Evolutionary conservation across 2,329 filamentous ascomycete species (phyloP), one percentile per base, ranked within the genome.

Genomic region (Ambrosiella beaveri): DNA sequence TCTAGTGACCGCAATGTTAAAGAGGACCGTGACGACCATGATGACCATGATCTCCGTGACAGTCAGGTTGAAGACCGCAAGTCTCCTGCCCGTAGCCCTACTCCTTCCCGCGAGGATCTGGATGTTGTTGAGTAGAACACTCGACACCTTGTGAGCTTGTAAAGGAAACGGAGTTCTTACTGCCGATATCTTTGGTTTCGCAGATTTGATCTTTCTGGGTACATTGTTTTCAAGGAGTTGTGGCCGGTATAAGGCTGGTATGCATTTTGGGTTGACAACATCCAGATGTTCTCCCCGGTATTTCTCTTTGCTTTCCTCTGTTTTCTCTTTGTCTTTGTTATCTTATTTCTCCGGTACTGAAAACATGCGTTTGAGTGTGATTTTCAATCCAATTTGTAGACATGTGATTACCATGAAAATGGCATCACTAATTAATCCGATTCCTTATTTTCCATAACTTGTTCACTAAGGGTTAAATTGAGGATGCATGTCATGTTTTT

Each of bases 41-140:
- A 87, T 63, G 82, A 86, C 65, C 81, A 82, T 62, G 83, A 87
- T 64, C 81, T 82, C 64, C 84, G 84, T 64, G 87, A 93, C 66
- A 85, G 86, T 27, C 94, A 91, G 66, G 88, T 85, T 61, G 89
- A 95, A 64, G 89, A 95, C 64, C 82, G 87, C 67, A 97, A 97
- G 82, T 81, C 56, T 13, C 17, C 57, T 49, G 27, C 85, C 66
- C 88, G 94, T 64, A 88, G 86, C 65, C 39, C 52, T 3, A 85
- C 88, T 64, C 81, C 87, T 63, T 84, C 82, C 65, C 88, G 95
- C 67, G 93, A 98, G 70, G 93, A 98, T 68, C 80, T 97, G 68
- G 93, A 98, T 71, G 90, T 93, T 68, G 91, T 90, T 66, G 93
- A 97, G 74, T 84, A 75, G 66, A 61, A 55, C 61, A 59, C n/a